phyloP scores from a whole-genome alignment of 441 rosid species.

The Pelargonium exstipulatum region DNA sequence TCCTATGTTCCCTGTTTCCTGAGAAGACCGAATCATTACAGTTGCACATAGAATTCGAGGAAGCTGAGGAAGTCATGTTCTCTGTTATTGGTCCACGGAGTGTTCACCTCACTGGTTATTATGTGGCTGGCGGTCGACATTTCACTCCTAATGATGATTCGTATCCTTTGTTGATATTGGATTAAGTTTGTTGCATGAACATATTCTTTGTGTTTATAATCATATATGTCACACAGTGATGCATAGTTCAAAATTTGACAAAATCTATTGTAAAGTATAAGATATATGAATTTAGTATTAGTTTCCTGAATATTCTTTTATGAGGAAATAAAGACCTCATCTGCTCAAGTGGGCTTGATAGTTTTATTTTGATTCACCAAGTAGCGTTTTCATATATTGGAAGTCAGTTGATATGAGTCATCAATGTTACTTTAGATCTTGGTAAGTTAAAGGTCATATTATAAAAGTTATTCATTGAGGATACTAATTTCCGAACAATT shows the following conservation, averaged over 20 bases:
- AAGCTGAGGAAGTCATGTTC: slow-evolving; percentile 57
- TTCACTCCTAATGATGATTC: slow-evolving; percentile 36
- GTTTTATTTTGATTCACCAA: neutral
- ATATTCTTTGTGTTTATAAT: neutral
- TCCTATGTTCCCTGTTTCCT: slow-evolving; percentile 56
- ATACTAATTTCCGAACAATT: neutral
- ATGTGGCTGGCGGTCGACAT: slow-evolving; percentile 20
- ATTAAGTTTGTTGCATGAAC: neutral
- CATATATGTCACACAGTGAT: neutral
- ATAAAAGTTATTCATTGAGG: neutral
- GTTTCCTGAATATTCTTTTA: neutral
- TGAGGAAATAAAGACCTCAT: neutral
- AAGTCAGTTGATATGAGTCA: neutral
- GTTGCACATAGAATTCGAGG: slow-evolving; percentile 62
- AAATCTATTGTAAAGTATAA: neutral
- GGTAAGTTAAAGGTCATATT: neutral
- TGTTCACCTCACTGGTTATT: slow-evolving; percentile 75
- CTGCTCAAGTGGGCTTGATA: neutral
- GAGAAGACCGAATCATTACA: slow-evolving; percentile 46
- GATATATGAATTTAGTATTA: neutral
- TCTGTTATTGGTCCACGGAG: slow-evolving; percentile 66
- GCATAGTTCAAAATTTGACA: neutral
- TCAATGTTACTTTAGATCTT: neutral
- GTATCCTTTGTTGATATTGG: slow-evolving; percentile 43
- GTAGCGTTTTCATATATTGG: neutral